Percentiles rank a stretch among this genome's conserved stretches.
These are phyloP conservation scores for Boletus insuetus DNA, from an alignment of 768 basidiomycete species.

Conservation along the genomic window DNA sequence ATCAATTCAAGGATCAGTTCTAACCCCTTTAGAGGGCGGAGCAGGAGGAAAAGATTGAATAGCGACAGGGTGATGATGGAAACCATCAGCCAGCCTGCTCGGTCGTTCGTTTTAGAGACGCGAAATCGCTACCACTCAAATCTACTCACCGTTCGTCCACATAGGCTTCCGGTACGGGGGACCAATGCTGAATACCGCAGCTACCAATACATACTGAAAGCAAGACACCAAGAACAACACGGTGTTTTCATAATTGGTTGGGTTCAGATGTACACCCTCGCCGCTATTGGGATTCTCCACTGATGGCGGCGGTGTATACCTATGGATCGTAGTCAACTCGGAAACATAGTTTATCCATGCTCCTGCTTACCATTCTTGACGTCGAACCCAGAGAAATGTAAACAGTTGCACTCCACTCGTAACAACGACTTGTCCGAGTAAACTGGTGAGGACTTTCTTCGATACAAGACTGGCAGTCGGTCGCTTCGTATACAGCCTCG, in stretches of 20 bases:
- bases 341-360: not conserved
- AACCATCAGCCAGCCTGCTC: conserved; percentile 74
- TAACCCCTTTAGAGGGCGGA: conserved; percentile 63
- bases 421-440: conserved; percentile 88
- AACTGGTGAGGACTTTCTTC: conserved; percentile 89
- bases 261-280: conserved; percentile 69
- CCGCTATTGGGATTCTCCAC: conserved; percentile 40
- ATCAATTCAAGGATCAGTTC: conserved; percentile 72
- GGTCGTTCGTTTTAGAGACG: not conserved
- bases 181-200: conserved; percentile 96
- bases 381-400: conserved; percentile 86
- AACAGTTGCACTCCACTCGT: conserved; percentile 81
- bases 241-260: conserved; percentile 90
- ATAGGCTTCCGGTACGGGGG: conserved; percentile 94
- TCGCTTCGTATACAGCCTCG: conserved; percentile 80
- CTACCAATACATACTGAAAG: conserved; percentile 97
- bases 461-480: conserved; percentile 96
- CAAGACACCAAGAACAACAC: conserved; percentile 90
- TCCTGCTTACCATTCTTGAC: conserved; percentile 69
- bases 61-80: conserved; percentile 64
- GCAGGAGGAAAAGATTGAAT: conserved; percentile 76
- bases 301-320: conserved; percentile 73
- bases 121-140: not conserved
- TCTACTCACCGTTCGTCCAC: conserved; percentile 83
- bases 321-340: conserved; percentile 26